Evolutionary conservation across 192 early-diverging fungal genomes (phyloP), one percentile per base, ranked within the genome.

Genomic region (Backusella sp.): DNA sequence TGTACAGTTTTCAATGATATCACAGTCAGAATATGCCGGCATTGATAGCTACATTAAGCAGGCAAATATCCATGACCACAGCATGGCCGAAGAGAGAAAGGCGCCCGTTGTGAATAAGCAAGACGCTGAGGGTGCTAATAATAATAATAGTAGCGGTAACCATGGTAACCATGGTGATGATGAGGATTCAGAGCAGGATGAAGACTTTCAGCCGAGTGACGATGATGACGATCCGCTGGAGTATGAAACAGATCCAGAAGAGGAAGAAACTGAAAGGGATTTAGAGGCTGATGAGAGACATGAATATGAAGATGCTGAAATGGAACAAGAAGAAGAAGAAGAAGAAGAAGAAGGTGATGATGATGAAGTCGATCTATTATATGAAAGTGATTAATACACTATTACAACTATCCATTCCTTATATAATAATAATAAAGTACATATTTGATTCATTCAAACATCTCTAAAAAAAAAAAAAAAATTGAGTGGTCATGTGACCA

Each of bases 1-100:
- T 6, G 44, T 74, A 3, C 74, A 79, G 34, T 85, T 85, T 39
- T 74, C 73, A 7, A 83, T 85, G 84, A 81, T 85, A 21, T 79
- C 80, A n/a, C 76, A 83, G 41, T 70, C 84, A 4, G 84, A 85
- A 30, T 85, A 81, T 76, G 72, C 56, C n/a, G 75, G 66, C 6
- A 85, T 85, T 34, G 76, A 79, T 28, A 36, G 8, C 0, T 85
- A 85, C 32, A 83, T 81, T 36, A 75, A 79, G 65, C 78, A 49
- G 34, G 41, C 69, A 12, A 49, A 65, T 42, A 77, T 85, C 6
- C 75, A 76, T 44, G 84, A 82, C 21, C 34, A 73, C 7, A 83
- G 82, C 35, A 78, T 85, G 74, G 66, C 70, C 0, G 70, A 71
- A 49, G 70, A 71, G 28, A 71, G 70, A 49, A 74, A 74, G 34